Evolutionary conservation across 176 grass and related monocot genomes (phyloP).

Genomic region (Oryza rufipogon): DNA sequence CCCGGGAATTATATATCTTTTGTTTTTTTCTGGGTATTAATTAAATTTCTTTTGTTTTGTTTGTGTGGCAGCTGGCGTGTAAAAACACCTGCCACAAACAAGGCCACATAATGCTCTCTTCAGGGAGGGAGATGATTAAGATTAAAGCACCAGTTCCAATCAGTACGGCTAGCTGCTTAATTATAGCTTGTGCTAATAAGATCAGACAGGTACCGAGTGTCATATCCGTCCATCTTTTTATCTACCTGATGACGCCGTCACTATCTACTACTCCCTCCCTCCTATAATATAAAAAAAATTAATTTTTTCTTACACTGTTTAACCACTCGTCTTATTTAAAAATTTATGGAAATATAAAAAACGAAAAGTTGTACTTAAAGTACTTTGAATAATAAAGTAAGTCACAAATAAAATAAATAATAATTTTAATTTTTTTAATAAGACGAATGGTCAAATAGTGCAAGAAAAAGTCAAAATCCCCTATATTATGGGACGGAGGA

Average conservation of each 20-base stretch:
- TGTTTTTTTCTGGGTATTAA: background rate
- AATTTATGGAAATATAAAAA: no score
- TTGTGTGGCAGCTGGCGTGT: background rate
- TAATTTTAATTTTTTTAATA: no score
- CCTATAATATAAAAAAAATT: no score
- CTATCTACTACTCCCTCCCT: no score
- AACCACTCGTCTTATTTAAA: no score
- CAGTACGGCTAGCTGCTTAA: background rate
- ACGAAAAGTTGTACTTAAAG: no score
- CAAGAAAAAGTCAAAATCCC: no score
- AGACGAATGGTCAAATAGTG: no score
- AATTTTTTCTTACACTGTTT: no score
- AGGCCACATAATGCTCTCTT: background rate
- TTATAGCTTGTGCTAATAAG: background rate
- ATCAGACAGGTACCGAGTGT: background rate
- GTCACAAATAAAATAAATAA: no score
- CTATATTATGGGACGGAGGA: no score
- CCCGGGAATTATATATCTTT: background rate
- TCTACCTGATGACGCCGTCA: background rate
- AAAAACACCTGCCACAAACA: background rate
- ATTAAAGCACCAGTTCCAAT: background rate
- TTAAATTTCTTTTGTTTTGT: background rate
- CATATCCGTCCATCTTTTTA: background rate
- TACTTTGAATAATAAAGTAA: no score
- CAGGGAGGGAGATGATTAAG: background rate